Percentiles rank a stretch among this genome's conserved stretches.
Evolutionary conservation across 805 yeast genomes (phyloP).

Genomic region (Schwanniomyces vanrijiae): DNA sequence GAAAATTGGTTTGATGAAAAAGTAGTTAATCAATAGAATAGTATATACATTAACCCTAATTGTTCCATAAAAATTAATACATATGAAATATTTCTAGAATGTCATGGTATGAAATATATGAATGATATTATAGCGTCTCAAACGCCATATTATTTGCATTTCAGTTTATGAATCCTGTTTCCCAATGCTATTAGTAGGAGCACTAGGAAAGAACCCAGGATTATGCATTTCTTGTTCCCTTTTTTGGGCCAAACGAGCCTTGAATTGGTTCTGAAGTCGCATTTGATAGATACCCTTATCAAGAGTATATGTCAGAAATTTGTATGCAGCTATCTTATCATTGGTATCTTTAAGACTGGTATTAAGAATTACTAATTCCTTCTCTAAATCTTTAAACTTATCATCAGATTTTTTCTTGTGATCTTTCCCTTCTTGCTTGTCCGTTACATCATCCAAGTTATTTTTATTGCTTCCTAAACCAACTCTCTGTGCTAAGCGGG

Average conservation of each 20-base stretch:
- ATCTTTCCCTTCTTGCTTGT: constrained; percentile 20
- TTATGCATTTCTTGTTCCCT: constrained; percentile 28
- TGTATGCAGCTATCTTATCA: constrained; percentile 23
- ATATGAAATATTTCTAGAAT: background rate
- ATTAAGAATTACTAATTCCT: constrained; percentile 16
- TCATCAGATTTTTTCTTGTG: constrained; percentile 16
- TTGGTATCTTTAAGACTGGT: constrained; percentile 17
- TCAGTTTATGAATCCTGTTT: background rate
- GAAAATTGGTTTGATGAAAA: constrained; percentile 77
- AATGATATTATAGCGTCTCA: background rate
- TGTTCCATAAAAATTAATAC: background rate
- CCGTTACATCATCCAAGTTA: constrained; percentile 6
- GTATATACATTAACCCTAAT: background rate
- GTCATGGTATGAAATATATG: background rate
- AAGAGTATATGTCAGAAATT: constrained; percentile 39
- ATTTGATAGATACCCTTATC: constrained; percentile 41
- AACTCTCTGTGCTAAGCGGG: constrained; percentile 21
- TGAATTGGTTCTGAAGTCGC: constrained; percentile 36
- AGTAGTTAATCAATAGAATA: constrained; percentile 48
- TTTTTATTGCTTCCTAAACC: constrained; percentile 3
- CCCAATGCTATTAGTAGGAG: constrained; percentile 12
- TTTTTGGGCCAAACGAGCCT: constrained; percentile 29
- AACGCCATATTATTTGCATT: background rate
- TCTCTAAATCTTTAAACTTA: constrained; percentile 14
- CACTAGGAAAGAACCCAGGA: constrained; percentile 43